phyloP scores from a whole-genome alignment of 108 stramenopile genomes.

The Nannochloropsis gaditana region DNA sequence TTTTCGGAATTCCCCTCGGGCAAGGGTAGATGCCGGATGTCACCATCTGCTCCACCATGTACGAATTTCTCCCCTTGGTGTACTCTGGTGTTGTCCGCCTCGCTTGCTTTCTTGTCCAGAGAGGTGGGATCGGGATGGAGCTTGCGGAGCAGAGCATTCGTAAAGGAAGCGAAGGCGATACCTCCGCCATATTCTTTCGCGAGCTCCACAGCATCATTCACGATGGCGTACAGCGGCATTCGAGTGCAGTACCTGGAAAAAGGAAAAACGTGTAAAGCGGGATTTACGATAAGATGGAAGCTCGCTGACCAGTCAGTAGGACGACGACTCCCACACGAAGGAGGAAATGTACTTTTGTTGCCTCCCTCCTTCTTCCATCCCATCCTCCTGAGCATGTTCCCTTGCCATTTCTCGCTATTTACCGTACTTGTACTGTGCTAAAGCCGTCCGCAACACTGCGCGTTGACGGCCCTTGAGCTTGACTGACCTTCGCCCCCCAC shows the following conservation, averaged over 20 bases:
- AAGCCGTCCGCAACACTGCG: background rate
- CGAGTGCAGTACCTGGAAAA: background rate
- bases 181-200: background rate
- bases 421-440: background rate
- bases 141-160: background rate
- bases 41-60: background rate
- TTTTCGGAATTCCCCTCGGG: background rate
- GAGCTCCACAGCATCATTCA: background rate
- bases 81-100: background rate
- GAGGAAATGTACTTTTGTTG: no score
- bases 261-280: background rate
- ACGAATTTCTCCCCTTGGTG: background rate
- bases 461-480: background rate
- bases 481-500: background rate
- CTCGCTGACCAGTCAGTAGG: no score
- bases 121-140: slow-evolving; percentile 15
- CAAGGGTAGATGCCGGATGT: background rate
- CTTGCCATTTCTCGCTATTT: background rate
- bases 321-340: no score
- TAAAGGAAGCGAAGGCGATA: background rate
- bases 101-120: background rate
- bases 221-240: background rate
- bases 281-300: no score
- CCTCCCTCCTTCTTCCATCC: no score
- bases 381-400: background rate